A percentile compares a stretch with the other conserved stretches of the same genome.
These are phyloP conservation scores for Torulaspora franciscae DNA, from an alignment of 805 yeast genomes.

Conservation along the genomic window DNA sequence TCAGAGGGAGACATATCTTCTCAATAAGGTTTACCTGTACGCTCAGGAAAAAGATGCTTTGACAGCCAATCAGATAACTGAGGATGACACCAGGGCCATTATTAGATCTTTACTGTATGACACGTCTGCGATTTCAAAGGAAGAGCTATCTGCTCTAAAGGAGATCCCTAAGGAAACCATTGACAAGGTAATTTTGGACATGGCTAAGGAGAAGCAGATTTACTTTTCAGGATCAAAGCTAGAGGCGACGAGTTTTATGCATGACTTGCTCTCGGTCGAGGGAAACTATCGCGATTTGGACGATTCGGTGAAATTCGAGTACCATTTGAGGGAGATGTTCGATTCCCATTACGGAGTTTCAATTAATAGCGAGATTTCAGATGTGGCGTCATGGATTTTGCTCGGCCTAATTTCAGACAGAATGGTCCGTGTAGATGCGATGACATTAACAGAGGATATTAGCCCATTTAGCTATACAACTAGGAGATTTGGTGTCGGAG, in stretches of 20 bases:
- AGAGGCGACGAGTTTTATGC: constrained; percentile 20
- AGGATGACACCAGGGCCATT: constrained; percentile 30
- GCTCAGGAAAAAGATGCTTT: constrained; percentile 14
- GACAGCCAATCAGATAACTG: constrained; percentile 8
- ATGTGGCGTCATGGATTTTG: constrained; percentile 58
- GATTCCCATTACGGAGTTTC: constrained; percentile 48
- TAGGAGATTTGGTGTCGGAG: constrained; percentile 61
- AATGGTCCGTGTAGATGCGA: constrained; percentile 42
- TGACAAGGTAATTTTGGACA: constrained; percentile 39
- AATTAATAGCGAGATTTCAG: constrained; percentile 51
- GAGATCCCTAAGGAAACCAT: constrained; percentile 48
- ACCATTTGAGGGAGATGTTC: constrained; percentile 39
- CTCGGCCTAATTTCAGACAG: constrained; percentile 48
- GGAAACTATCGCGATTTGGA: constrained; percentile 39
- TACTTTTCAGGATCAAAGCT: constrained; percentile 45
- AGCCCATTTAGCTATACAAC: constrained; percentile 68
- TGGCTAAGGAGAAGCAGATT: constrained; percentile 51
- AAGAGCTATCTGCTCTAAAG: constrained; percentile 33
- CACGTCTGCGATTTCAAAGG: constrained; percentile 28
- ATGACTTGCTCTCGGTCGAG: constrained; percentile 27
- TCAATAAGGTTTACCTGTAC: constrained; percentile 32
- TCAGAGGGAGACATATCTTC: constrained; percentile 56
- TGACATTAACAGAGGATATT: constrained; percentile 49
- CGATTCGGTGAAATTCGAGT: constrained; percentile 45
- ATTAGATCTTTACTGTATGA: constrained; percentile 36